Evolutionary conservation across 495 filamentous ascomycete species (phyloP).

Genomic region (Lasiosphaeria miniovina): DNA sequence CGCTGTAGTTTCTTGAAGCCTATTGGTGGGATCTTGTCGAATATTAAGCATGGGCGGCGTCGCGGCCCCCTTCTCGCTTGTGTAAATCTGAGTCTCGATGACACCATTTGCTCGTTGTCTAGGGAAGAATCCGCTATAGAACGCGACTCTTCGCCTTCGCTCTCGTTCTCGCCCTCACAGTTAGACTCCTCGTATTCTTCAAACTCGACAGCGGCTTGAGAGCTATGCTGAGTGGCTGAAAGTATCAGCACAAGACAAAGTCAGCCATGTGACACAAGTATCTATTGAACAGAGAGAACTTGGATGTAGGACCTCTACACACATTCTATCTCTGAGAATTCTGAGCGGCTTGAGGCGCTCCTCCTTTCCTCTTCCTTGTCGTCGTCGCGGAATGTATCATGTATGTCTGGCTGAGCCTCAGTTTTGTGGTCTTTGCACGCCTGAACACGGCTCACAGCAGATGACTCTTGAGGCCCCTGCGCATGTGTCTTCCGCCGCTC

Average conservation of each 20-base stretch:
- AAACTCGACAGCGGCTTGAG: neutral
- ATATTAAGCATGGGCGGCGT: slow-evolving; percentile 21
- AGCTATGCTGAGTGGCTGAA: neutral
- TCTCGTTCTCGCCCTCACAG: neutral
- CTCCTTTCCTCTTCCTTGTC: neutral
- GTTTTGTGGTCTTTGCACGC: neutral
- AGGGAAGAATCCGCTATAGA: neutral
- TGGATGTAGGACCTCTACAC: too few relatives aligned
- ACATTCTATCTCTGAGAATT: neutral
- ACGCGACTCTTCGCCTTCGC: neutral
- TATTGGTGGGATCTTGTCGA: slow-evolving; percentile 14
- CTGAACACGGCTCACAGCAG: too few relatives aligned
- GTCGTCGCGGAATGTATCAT: neutral
- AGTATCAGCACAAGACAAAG: neutral
- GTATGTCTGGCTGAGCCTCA: neutral
- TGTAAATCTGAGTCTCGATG: neutral
- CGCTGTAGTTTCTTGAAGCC: slow-evolving; percentile 20
- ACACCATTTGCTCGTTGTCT: neutral
- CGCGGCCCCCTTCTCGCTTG: slow-evolving; percentile 1
- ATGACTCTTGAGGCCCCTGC: too few relatives aligned
- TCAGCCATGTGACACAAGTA: neutral
- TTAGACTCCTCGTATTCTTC: neutral
- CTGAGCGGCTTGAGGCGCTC: neutral
- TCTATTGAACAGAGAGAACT: neutral
- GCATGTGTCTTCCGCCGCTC: too few relatives aligned